phyloP scores from a whole-genome alignment of 2,329 filamentous ascomycete genomes.

The Colletotrichum musae region DNA sequence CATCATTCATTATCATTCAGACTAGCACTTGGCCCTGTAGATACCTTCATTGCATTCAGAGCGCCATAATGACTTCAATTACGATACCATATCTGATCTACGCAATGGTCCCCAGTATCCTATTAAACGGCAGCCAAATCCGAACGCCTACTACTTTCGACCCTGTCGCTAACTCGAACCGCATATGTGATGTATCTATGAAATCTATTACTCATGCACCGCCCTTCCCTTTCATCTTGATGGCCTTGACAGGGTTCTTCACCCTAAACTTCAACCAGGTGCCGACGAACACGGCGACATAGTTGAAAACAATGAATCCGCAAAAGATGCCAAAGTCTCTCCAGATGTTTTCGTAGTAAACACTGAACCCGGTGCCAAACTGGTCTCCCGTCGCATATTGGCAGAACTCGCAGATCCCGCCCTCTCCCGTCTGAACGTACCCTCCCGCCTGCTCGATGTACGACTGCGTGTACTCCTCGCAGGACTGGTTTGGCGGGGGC shows the following conservation, averaged over 20 bases:
- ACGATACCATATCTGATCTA: too few species aligned
- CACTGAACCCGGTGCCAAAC: constrained; percentile 72
- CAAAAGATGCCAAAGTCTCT: constrained; percentile 76
- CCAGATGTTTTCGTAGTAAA: constrained; percentile 75
- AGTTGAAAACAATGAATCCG: constrained; percentile 77
- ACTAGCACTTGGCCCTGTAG: too few species aligned
- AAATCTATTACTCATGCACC: background rate
- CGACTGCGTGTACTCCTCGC: constrained; percentile 69
- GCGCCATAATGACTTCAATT: too few species aligned
- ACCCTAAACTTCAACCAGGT: constrained; percentile 58
- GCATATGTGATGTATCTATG: background rate
- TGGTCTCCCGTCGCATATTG: constrained; percentile 73
- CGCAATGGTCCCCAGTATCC: too few species aligned
- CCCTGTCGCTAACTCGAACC: background rate
- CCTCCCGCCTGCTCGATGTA: constrained; percentile 71
- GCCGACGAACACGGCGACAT: constrained; percentile 54
- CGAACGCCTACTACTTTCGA: background rate
- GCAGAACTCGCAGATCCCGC: constrained; percentile 75
- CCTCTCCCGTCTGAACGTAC: constrained; percentile 69
- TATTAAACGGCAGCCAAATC: too few species aligned
- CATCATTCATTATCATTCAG: too few species aligned
- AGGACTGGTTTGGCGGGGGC: constrained; percentile 71
- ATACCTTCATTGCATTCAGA: too few species aligned
- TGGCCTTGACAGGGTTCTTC: constrained; percentile 53
- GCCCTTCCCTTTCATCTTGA: constrained; percentile 48